Percentiles rank a stretch among this genome's conserved stretches.
Conservation (phyloP, 225 moss, liverwort and hornwort species). For the Neckera pumila region DNA sequence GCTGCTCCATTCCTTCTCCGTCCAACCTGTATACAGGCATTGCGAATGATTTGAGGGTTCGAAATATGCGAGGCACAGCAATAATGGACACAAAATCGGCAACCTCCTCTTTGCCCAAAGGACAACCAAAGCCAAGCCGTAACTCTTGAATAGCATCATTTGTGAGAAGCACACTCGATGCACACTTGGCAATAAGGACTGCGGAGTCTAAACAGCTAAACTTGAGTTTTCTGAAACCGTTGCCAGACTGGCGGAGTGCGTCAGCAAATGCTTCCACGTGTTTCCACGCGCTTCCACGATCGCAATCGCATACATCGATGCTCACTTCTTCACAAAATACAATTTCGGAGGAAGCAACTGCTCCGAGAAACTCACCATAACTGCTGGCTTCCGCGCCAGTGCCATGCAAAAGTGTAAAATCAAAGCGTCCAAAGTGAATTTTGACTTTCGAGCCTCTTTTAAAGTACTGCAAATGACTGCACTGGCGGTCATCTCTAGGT, state of each 20-base stretch:
- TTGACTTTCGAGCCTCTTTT: fast-evolving
- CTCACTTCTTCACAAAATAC: fast-evolving
- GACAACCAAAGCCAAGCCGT: no score
- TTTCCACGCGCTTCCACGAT: no score
- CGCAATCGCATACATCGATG: fast-evolving
- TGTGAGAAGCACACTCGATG: neutral
- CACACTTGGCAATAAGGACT: neutral
- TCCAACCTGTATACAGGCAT: no score
- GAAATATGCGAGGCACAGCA: neutral
- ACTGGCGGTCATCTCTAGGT: no score
- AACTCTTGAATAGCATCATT: neutral
- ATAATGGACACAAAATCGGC: neutral
- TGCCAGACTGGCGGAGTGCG: neutral
- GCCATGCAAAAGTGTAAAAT: fast-evolving
- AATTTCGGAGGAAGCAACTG: neutral
- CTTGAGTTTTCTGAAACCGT: fast-evolving
- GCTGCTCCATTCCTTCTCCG: neutral
- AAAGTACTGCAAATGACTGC: fast-evolving
- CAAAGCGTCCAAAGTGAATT: fast-evolving
- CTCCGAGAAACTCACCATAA: neutral
- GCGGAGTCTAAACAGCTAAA: fast-evolving
- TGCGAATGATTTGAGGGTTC: neutral
- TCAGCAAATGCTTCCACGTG: neutral
- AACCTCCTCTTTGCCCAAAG: neutral
- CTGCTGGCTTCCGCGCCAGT: neutral